Percentiles rank a stretch among this genome's conserved stretches.
Evolutionary conservation across 495 filamentous ascomycete species (phyloP).

Genomic region (Hypoxylon intermedium): DNA sequence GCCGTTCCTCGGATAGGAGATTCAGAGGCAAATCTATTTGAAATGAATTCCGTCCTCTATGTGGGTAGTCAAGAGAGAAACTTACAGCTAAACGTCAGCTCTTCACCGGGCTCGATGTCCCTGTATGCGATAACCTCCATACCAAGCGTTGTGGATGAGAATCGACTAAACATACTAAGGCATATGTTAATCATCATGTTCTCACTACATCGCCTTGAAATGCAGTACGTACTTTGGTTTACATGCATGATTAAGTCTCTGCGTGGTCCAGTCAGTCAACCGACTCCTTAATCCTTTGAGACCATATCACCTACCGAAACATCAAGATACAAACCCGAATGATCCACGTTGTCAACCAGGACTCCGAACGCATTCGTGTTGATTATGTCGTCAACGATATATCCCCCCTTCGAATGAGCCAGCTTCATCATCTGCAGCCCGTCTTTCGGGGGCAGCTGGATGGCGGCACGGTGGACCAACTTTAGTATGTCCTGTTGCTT

Average conservation of each 20-base stretch:
- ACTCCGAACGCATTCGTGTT: slow-evolving; percentile 47
- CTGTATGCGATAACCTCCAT: slow-evolving; percentile 43
- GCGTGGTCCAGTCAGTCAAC: background rate
- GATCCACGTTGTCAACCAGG: slow-evolving; percentile 27
- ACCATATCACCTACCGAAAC: slow-evolving; percentile 40
- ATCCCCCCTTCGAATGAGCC: slow-evolving; percentile 35
- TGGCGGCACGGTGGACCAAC: slow-evolving; percentile 37
- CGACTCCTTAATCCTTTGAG: background rate
- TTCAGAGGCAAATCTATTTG: slow-evolving; percentile 40
- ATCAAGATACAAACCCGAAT: slow-evolving; percentile 46
- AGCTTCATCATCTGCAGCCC: slow-evolving; percentile 23
- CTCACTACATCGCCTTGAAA: background rate
- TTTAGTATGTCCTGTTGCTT: slow-evolving; percentile 29
- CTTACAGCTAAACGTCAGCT: slow-evolving; percentile 50
- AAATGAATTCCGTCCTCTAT: background rate
- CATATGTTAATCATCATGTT: background rate
- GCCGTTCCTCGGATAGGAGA: slow-evolving; percentile 39
- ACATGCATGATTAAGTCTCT: slow-evolving; percentile 50
- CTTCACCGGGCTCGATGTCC: slow-evolving; percentile 44
- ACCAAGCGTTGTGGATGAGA: slow-evolving; percentile 38
- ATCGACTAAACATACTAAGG: slow-evolving; percentile 41
- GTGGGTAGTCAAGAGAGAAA: background rate
- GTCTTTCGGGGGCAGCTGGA: slow-evolving; percentile 30
- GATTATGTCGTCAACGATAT: slow-evolving; percentile 43
- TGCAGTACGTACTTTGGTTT: slow-evolving; percentile 42